Evolutionary conservation across 208 protist species (phyloP).

Genomic region (Naegleria gruberi): DNA sequence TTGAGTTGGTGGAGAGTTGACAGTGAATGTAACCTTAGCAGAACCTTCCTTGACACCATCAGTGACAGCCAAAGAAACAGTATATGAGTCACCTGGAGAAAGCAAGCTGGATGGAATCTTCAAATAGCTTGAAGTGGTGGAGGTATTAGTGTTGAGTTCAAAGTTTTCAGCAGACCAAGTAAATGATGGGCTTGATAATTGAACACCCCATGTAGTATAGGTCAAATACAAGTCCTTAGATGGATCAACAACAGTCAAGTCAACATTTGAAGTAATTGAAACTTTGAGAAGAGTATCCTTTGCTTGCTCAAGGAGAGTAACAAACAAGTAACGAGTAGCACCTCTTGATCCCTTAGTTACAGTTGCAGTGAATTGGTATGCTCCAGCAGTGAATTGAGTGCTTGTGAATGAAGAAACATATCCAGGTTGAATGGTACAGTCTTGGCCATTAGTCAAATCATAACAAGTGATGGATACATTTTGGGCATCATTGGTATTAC

Average conservation of each 20-base stretch:
- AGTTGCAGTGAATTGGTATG: not conserved
- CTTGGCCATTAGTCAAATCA: not conserved
- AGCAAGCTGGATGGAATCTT: too few relatives aligned
- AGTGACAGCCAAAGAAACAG: not conserved
- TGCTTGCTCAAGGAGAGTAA: not conserved
- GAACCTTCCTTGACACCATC: not conserved
- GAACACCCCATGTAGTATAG: too few relatives aligned
- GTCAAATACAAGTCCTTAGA: not conserved
- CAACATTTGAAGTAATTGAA: not conserved
- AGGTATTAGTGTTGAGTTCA: not conserved
- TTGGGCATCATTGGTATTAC: not conserved
- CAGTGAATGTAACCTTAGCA: not conserved
- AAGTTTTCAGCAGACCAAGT: not conserved
- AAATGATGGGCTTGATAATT: not conserved
- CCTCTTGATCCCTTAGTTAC: not conserved
- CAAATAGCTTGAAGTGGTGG: not conserved
- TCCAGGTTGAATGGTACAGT: not conserved
- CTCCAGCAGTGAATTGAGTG: not conserved
- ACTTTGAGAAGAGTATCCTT: not conserved
- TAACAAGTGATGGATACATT: not conserved
- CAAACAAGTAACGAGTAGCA: not conserved
- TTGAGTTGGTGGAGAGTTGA: not conserved
- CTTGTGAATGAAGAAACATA: not conserved
- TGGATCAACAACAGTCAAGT: not conserved
- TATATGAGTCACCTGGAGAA: too few relatives aligned